phyloP scores from a whole-genome alignment of 1,139 yeast species.

The Debaryomyces udenii region DNA sequence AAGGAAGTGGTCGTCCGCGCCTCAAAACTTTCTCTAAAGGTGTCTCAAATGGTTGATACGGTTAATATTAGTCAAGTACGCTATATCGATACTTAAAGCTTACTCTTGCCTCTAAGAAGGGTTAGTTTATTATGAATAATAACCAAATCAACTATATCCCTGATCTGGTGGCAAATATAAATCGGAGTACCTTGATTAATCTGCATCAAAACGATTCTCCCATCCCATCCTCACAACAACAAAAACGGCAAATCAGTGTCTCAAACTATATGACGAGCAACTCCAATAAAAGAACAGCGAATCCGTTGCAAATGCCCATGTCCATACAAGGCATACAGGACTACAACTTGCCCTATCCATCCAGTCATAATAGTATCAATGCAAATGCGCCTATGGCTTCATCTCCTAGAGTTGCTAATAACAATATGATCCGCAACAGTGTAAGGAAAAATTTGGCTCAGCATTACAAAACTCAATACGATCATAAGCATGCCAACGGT shows the following conservation, averaged over 20 bases:
- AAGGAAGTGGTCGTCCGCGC: background rate
- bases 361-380: conserved; percentile 1
- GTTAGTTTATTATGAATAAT: conserved; percentile 12
- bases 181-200: conserved; percentile 6
- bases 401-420: conserved; percentile 16
- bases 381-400: conserved; percentile 10
- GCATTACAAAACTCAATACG: conserved; percentile 15
- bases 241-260: conserved; percentile 46
- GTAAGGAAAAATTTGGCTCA: conserved; percentile 19
- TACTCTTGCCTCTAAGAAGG: conserved; percentile 3
- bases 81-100: background rate
- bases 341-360: conserved; percentile 1
- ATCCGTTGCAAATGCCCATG: conserved; percentile 25
- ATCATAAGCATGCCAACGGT: conserved; percentile 1
- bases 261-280: conserved; percentile 37
- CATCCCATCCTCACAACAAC: conserved; percentile 24
- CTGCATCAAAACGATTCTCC: conserved; percentile 13
- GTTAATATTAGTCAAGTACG: conserved; percentile 1
- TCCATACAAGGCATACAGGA: conserved; percentile 20
- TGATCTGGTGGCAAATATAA: conserved; percentile 12
- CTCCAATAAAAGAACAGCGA: conserved; percentile 40
- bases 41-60: conserved; percentile 1
- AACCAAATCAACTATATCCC: conserved; percentile 9
- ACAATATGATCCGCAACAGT: conserved; percentile 9
- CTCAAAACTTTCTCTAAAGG: background rate